These are phyloP conservation scores for Neonectria ditissima DNA, from an alignment of 2,329 filamentous ascomycete genomes.

Conservation along the genomic window DNA sequence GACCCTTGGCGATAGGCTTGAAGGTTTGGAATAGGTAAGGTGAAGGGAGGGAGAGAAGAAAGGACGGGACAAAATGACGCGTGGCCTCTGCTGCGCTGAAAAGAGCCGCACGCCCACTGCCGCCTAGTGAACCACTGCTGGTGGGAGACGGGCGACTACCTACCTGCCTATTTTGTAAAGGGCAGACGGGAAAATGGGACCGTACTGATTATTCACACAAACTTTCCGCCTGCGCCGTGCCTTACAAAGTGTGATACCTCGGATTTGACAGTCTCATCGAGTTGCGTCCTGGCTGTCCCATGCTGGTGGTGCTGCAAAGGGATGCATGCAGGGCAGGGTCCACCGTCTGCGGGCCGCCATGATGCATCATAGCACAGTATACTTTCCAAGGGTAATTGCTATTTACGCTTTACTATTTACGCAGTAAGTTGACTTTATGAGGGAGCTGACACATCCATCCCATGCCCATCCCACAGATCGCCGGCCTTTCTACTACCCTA, in stretches of 20 bases:
- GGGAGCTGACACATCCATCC: neutral
- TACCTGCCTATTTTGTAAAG: conserved; percentile 3
- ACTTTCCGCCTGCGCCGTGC: too few species aligned
- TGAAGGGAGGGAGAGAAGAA: neutral
- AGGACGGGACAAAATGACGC: neutral
- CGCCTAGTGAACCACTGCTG: neutral
- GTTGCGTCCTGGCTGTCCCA: neutral
- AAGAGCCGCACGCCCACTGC: too few species aligned
- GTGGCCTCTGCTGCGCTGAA: neutral
- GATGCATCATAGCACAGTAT: too few species aligned
- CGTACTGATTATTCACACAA: too few species aligned
- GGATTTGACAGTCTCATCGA: neutral
- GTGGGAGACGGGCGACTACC: neutral
- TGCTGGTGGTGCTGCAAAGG: neutral
- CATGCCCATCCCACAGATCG: neutral
- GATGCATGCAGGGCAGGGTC: conserved; percentile 1
- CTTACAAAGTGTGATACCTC: neutral
- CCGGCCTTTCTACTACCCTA: neutral
- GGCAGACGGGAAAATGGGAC: neutral
- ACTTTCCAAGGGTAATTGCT: too few species aligned
- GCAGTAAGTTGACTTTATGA: too few species aligned
- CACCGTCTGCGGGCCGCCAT: neutral
- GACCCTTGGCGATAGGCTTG: neutral
- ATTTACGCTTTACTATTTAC: neutral
- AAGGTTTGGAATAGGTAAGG: neutral